Evolutionary conservation across 164 flowering plant species (phyloP), one percentile per base, ranked within the genome.

Genomic region (Malania oleifera): DNA sequence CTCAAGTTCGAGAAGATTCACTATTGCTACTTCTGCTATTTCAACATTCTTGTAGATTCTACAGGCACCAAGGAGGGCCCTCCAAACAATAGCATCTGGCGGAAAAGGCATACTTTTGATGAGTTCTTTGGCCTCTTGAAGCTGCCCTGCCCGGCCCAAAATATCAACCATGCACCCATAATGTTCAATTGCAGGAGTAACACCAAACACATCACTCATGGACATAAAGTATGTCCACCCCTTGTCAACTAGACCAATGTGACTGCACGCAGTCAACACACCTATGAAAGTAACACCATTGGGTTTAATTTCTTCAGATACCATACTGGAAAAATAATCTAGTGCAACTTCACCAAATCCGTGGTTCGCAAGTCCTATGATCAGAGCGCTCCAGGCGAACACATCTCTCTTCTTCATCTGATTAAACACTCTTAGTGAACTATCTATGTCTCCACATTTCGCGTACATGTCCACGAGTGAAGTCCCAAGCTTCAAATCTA

Each of bases 391-490:
- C 75, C 75, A 70, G 59, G 67, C 44, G 14, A 63, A 46, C 11
- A 67, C 69, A 64, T 74, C 77, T 51, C 53, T 75, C 27, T 9
- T 45, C 41, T 23, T 20, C 66, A 75, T 71, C 37, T 28, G 44
- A 51, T 65, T 48, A 48, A 75, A 75, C 15, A 72, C 61, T 35
- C 11, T 17, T n/a, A 62, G 24, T 1, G 76, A 62, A 31, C 52
- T 66, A 1, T 72, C 69, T 2, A 75, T 63, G 23, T 69, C 68
- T 27, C 79, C 79, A 50, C 79, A 75, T 51, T 71, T 71, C 1
- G 76, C 70, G 48, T 75, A 75, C 79, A 75, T 72, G 58, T 75
- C 76, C 23, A 75, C 62, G 18, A 75, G 59, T 20, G 79, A 65
- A 46, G 80, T 76, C 40, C 73, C 73, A 44, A 76, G 77, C 43